Base-by-base conservation (phyloP, 2,329 filamentous ascomycete species). In the Sporothrix brunneoviolacea region DNA sequence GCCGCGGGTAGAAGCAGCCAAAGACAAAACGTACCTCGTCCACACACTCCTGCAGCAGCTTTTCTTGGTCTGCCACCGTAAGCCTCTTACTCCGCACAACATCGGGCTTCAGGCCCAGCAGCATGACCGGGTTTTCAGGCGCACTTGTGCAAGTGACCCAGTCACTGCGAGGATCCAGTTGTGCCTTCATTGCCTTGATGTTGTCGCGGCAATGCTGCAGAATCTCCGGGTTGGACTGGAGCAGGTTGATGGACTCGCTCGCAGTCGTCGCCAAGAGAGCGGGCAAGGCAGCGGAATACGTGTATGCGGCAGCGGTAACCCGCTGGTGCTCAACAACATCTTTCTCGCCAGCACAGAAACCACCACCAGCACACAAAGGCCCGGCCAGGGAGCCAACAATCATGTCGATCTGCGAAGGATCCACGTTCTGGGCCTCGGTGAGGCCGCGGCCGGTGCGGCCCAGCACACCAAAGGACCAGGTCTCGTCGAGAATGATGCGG, bases 281-380 rank as follows among this genome's bases (percentile, higher is more conserved):
- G 4, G 93, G 93, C 30, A 98, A 75, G 7, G 93, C 93, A 3
- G 93, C 93, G 24, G 91, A 97, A 71, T 89, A 98, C 4, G 93
- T 97, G 67, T 97, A 98, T 0, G 91, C 86, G 1, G 88, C 83
- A 4, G 91, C 88, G 8, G 88, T 89, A 62, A 98, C 91, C 58
- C 93, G 90, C 70, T 98, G 93, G 64, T 98, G 93, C 66, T 94
- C 88, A 16, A 97, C 88, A 16, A 97, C 91, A 64, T 96, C 93
- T 57, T 84, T 84, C 35, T 85, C 84, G 16, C 91, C 91, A 15
- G 91, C 91, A 65, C 93, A 98, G 74, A 98, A 98, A 15, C 93
- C 93, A 59, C 94, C 93, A 50, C 91, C 91, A 9, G 88, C 90
- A 63, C 91, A 93, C 33, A 98, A 76, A 15, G 91, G 86, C 2